These are phyloP conservation scores for Singerocomus inundabilis DNA, from an alignment of 1,284 basidiomycete genomes.

Conservation along the genomic window DNA sequence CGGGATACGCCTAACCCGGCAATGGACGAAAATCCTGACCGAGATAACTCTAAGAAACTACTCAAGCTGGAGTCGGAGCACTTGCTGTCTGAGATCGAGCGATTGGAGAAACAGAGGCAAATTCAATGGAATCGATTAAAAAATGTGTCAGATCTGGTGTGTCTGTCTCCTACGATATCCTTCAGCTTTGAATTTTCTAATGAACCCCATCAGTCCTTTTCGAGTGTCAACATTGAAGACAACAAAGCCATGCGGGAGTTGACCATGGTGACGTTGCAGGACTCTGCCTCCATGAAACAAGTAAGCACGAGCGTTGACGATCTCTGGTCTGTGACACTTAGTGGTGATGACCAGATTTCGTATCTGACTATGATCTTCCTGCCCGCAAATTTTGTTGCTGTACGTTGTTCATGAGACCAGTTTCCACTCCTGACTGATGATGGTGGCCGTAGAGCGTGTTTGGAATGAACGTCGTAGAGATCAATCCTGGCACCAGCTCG, in stretches of 20 bases:
- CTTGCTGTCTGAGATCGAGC: constrained; percentile 44
- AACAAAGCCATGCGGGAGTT: constrained; percentile 44
- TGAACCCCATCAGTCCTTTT: constrained; percentile 41
- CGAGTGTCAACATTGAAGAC: constrained; percentile 49
- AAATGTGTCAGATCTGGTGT: constrained; percentile 48
- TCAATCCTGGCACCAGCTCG: constrained; percentile 33
- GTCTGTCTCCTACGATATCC: constrained; percentile 22
- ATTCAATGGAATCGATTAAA: constrained; percentile 47
- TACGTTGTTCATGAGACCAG: constrained; percentile 30
- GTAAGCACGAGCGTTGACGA: constrained; percentile 13
- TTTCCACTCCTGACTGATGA: not conserved
- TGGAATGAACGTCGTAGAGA: constrained; percentile 42
- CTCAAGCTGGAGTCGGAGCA: constrained; percentile 44
- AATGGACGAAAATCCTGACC: constrained; percentile 28
- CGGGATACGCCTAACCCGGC: constrained; percentile 45
- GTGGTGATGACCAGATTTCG: constrained; percentile 21
- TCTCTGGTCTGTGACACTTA: not conserved
- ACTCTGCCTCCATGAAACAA: constrained; percentile 52
- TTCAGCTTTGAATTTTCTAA: constrained; percentile 1
- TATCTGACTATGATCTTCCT: constrained; percentile 34
- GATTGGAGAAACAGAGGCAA: constrained; percentile 41
- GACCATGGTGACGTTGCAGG: constrained; percentile 46
- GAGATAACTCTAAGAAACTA: constrained; percentile 22
- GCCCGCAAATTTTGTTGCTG: constrained; percentile 35
- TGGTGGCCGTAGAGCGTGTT: constrained; percentile 31